Evolutionary conservation across 441 rosid species (phyloP).

Genomic region (Arabidopsis hybrid): DNA sequence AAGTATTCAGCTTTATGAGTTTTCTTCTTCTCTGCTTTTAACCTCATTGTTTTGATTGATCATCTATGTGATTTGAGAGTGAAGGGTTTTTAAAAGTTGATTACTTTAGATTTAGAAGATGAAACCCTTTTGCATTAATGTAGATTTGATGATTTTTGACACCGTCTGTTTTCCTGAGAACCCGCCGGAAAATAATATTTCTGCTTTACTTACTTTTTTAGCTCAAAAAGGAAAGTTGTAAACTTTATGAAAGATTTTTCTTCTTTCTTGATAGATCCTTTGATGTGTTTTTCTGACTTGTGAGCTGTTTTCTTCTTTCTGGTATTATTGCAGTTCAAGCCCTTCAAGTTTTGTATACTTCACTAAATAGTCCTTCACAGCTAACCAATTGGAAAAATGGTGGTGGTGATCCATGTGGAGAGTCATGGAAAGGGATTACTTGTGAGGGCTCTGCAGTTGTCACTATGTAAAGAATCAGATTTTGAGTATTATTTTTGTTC

Average conservation of each 20-base stretch:
- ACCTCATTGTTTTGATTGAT: slow-evolving; percentile 32
- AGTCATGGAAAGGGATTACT: slow-evolving; percentile 91
- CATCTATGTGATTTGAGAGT: slow-evolving; percentile 39
- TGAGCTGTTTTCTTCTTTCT: slow-evolving; percentile 26
- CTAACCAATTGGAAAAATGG: slow-evolving; percentile 82
- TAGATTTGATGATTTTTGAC: slow-evolving; percentile 19
- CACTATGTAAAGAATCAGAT: slow-evolving; percentile 63
- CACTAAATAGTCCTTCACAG: slow-evolving; percentile 80
- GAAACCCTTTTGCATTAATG: slow-evolving; percentile 29
- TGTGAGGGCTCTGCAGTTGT: slow-evolving; percentile 92
- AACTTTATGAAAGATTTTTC: slow-evolving; percentile 32
- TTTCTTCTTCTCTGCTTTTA: slow-evolving; percentile 1
- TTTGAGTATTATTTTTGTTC: background rate
- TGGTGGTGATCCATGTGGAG: slow-evolving; percentile 97
- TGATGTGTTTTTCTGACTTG: slow-evolving; percentile 2
- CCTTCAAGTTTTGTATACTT: slow-evolving; percentile 80
- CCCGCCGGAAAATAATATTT: slow-evolving; percentile 33
- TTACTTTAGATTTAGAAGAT: slow-evolving; percentile 37
- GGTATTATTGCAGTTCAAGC: slow-evolving; percentile 70
- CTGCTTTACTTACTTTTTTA: slow-evolving; percentile 12
- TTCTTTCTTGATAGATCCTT: slow-evolving; percentile 21
- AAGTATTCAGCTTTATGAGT: slow-evolving; percentile 7
- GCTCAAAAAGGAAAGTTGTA: slow-evolving; percentile 22
- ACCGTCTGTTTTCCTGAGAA: slow-evolving; percentile 43
- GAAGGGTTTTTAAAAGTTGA: slow-evolving; percentile 18